phyloP scores from a whole-genome alignment of 768 basidiomycete species.

The Pholiota conissans region DNA sequence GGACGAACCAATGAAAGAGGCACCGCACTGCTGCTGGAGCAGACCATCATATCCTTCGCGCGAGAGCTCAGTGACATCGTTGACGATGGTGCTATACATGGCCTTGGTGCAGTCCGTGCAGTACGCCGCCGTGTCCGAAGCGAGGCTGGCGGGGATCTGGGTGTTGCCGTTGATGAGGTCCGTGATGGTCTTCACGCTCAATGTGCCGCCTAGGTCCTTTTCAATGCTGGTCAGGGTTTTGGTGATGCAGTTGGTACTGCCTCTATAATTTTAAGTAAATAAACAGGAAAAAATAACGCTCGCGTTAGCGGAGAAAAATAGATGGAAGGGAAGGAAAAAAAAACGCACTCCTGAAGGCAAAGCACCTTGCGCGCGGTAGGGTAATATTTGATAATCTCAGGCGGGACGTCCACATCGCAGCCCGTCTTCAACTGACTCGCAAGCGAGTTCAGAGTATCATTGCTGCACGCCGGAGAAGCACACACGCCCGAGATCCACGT shows the following conservation, averaged over 20 bases:
- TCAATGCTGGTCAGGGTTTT: neutral
- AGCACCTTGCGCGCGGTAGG: neutral
- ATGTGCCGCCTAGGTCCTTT: neutral
- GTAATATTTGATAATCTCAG: neutral
- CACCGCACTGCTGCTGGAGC: neutral
- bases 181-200: neutral
- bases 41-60: neutral
- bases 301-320: neutral
- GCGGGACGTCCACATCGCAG: neutral
- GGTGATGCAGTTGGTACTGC: neutral
- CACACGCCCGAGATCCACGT: neutral
- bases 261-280: too few relatives aligned
- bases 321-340: neutral
- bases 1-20: neutral
- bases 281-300: neutral
- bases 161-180: neutral
- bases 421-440: neutral
- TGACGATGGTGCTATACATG: neutral
- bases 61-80: neutral
- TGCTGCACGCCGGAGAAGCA: neutral
- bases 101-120: conserved; percentile 2
- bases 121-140: neutral
- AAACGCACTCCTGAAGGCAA: neutral
- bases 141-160: neutral
- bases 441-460: neutral